Conservation (phyloP, 306 rosid genomes). For the Delonix regia region DNA sequence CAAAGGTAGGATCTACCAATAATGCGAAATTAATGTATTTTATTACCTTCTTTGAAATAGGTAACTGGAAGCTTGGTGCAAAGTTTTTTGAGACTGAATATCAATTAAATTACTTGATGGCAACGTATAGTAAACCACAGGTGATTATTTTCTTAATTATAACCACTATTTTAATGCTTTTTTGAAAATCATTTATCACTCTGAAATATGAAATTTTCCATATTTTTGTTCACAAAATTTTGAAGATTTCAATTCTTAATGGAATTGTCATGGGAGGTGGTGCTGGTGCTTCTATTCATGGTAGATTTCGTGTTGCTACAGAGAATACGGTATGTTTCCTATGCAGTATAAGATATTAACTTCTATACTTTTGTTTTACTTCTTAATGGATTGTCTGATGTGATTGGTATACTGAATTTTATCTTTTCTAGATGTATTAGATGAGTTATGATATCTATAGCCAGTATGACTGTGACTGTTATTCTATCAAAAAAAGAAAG, state of each 20-base stretch:
- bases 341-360: background rate
- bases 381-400: background rate
- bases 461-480: background rate
- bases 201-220: constrained; percentile 9
- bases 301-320: constrained; percentile 87
- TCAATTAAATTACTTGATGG: constrained; percentile 77
- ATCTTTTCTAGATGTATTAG: background rate
- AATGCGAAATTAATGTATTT: constrained; percentile 10
- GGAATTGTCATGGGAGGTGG: constrained; percentile 99
- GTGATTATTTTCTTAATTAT: constrained; percentile 42
- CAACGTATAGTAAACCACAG: constrained; percentile 91
- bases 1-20: background rate
- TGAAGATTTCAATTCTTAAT: constrained; percentile 86
- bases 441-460: background rate
- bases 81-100: constrained; percentile 59
- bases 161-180: background rate
- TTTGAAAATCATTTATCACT: constrained; percentile 24
- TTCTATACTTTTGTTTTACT: background rate
- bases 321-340: constrained; percentile 71
- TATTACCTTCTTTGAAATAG: constrained; percentile 47
- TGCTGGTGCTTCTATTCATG: constrained; percentile 89
- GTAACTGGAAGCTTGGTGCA: constrained; percentile 77
- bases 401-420: background rate
- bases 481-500: background rate
- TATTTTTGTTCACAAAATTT: constrained; percentile 34